These are phyloP conservation scores for Xylariaceae sp. DNA, from an alignment of 2,329 filamentous ascomycete genomes.

Conservation along the genomic window DNA sequence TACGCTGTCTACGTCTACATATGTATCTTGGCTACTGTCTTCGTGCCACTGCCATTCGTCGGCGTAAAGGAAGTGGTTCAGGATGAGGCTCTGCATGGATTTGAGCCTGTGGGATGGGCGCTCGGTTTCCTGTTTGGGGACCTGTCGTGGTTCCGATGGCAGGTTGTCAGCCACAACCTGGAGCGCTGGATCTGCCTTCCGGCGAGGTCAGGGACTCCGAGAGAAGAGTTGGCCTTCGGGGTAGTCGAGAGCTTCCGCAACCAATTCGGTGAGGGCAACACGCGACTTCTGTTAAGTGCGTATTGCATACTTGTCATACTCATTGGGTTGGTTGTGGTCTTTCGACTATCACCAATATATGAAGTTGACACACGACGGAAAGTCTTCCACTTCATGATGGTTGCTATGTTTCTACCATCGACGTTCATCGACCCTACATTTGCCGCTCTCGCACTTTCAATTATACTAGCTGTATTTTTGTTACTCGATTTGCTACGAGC, in stretches of 20 bases:
- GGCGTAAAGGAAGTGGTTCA: conserved; percentile 69
- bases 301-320: conserved; percentile 72
- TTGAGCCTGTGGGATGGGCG: conserved; percentile 90
- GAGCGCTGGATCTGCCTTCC: conserved; percentile 75
- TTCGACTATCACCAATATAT: conserved; percentile 68
- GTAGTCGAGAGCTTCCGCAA: conserved; percentile 64
- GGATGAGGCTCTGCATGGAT: conserved; percentile 59
- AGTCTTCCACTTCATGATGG: conserved; percentile 98
- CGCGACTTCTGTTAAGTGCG: conserved; percentile 67
- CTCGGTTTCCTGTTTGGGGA: conserved; percentile 86
- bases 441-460: conserved; percentile 70
- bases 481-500: conserved; percentile 86
- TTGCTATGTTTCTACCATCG: conserved; percentile 86
- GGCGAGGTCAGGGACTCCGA: conserved; percentile 26
- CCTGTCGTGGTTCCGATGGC: conserved; percentile 64
- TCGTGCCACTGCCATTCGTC: conserved; percentile 42
- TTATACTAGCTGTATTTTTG: conserved; percentile 80
- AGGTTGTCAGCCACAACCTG: conserved; percentile 64
- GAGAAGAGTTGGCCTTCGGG: conserved; percentile 44
- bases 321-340: conserved; percentile 68
- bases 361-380: conserved; percentile 96
- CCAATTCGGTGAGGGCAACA: conserved; percentile 67
- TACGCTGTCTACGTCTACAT: conserved; percentile 79
- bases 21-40: conserved; percentile 60
- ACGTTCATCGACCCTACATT: conserved; percentile 85